phyloP scores from a whole-genome alignment of 2,329 filamentous ascomycete genomes.

The Xylaria digitata region DNA sequence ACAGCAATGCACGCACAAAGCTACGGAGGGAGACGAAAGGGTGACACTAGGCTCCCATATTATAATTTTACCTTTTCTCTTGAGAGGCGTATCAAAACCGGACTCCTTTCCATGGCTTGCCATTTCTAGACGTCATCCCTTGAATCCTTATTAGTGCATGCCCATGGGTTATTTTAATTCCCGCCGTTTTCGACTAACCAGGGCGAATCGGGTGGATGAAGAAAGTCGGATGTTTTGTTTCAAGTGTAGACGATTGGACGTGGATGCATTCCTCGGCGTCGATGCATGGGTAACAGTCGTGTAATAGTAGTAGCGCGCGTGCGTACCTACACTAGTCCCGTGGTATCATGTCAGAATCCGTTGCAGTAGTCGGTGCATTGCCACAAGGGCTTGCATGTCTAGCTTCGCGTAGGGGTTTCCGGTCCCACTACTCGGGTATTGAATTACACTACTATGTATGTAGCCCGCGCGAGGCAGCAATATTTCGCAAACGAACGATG shows the following conservation, averaged over 20 bases:
- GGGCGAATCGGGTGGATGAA: conserved; percentile 14
- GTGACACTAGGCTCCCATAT: background rate
- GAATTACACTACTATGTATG: background rate
- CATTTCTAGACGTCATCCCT: background rate
- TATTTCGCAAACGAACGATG: conserved; percentile 33
- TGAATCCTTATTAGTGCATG: background rate
- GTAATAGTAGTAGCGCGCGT: background rate
- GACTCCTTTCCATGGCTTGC: background rate
- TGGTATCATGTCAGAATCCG: background rate
- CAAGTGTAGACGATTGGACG: conserved; percentile 53
- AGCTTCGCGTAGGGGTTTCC: conserved; percentile 15
- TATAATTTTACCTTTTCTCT: too few species aligned
- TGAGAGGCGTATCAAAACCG: background rate
- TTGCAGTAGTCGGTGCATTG: conserved; percentile 32
- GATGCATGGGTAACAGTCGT: conserved; percentile 46
- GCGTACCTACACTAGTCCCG: too few species aligned
- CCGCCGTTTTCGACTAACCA: background rate
- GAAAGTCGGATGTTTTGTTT: conserved; percentile 3
- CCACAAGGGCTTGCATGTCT: conserved; percentile 43
- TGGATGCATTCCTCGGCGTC: conserved; percentile 5
- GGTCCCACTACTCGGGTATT: too few species aligned
- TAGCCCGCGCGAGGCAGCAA: conserved; percentile 34
- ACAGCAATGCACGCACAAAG: background rate
- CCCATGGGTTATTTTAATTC: background rate
- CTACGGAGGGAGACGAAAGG: background rate